Conservation (phyloP, 129 eudicot genomes). For the Erigeron canadensis region DNA sequence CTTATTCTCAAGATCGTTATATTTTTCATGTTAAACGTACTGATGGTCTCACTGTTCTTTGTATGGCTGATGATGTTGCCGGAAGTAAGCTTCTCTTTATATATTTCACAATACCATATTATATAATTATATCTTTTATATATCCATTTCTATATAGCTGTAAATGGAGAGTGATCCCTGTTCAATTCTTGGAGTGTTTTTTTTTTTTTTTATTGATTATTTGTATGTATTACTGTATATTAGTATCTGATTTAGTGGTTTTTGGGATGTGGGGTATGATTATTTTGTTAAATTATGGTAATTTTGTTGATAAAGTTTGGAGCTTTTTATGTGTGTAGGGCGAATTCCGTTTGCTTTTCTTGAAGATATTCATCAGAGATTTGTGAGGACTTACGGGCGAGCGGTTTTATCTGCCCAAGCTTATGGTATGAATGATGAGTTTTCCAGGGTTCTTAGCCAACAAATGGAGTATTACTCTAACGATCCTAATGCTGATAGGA, state of each 20-base stretch:
- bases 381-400: constrained; percentile 93
- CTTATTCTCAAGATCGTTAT: constrained; percentile 92
- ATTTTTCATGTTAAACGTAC: constrained; percentile 89
- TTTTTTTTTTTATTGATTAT: too few relatives aligned
- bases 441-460: constrained; percentile 89
- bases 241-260: too few relatives aligned
- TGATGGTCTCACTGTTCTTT: constrained; percentile 86
- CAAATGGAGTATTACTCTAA: constrained; percentile 92
- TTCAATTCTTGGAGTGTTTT: too few relatives aligned
- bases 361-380: constrained; percentile 93
- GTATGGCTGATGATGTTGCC: constrained; percentile 91
- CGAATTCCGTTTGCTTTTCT: constrained; percentile 96
- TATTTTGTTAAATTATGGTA: neutral
- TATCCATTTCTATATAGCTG: neutral
- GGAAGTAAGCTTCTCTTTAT: constrained; percentile 55
- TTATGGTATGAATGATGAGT: constrained; percentile 97
- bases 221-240: too few relatives aligned
- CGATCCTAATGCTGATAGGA: constrained; percentile 95
- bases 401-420: constrained; percentile 88
- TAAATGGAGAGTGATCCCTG: too few relatives aligned
- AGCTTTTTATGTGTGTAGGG: constrained; percentile 39
- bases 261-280: neutral
- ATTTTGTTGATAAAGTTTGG: neutral
- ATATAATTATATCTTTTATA: neutral
- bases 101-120: neutral